Conservation (phyloP, 2,329 filamentous ascomycete species). For the Fusarium azukiicola region DNA sequence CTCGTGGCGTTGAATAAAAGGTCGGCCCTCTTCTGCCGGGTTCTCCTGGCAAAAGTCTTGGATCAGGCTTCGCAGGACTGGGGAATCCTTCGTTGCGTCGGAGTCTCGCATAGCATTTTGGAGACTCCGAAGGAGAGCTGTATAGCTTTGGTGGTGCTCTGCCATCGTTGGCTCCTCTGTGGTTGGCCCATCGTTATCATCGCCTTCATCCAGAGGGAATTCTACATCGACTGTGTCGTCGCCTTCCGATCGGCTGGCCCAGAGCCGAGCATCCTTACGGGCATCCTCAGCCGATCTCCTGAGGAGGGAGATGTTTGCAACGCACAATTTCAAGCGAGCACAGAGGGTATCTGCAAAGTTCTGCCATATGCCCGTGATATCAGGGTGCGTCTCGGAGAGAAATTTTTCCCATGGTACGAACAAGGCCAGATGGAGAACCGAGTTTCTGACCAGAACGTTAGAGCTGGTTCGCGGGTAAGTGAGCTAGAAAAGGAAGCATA, state of each 20-base stretch:
- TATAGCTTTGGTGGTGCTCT: conserved; percentile 27
- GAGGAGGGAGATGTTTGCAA: conserved; percentile 35
- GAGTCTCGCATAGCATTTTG: conserved; percentile 30
- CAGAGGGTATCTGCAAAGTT: conserved; percentile 17
- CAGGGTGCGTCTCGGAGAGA: conserved; percentile 2
- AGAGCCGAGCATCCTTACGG: conserved; percentile 22
- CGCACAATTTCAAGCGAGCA: conserved; percentile 16
- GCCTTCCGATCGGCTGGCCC: conserved; percentile 25
- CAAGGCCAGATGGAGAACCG: conserved; percentile 33
- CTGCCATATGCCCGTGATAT: conserved; percentile 26
- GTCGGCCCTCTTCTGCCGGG: not conserved
- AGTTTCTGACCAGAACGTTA: conserved; percentile 26
- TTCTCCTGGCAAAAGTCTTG: conserved; percentile 25
- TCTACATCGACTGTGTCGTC: conserved; percentile 26
- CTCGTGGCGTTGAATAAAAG: conserved; percentile 25
- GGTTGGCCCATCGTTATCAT: conserved; percentile 19
- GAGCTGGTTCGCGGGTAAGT: conserved; percentile 1
- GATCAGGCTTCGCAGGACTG: conserved; percentile 24
- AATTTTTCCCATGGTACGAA: conserved; percentile 34
- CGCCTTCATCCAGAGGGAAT: conserved; percentile 24
- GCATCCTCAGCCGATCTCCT: conserved; percentile 30
- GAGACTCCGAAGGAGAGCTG: conserved; percentile 30
- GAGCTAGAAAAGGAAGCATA: not conserved
- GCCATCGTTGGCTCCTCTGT: conserved; percentile 15
- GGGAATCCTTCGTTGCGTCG: conserved; percentile 28